Conservation (phyloP, 805 yeast species). For the Metschnikowia similis region DNA sequence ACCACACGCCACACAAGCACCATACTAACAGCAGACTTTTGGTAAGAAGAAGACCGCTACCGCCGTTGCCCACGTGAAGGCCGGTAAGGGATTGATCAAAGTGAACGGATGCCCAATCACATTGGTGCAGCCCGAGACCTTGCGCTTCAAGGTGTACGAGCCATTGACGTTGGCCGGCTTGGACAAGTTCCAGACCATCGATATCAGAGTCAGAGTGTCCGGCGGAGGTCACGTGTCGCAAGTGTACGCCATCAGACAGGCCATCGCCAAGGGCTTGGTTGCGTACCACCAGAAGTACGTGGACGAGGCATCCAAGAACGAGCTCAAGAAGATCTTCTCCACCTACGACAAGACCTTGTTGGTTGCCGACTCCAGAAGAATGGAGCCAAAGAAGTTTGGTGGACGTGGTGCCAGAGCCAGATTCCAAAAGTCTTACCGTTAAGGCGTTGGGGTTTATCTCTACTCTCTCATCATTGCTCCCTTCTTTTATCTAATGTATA, state of each 20-base stretch:
- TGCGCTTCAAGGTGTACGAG: slow-evolving; percentile 99
- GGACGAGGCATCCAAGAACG: slow-evolving; percentile 99
- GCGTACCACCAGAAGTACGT: slow-evolving; percentile 99
- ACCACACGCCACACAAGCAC: not conserved
- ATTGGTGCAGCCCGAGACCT: slow-evolving; percentile 97
- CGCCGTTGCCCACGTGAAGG: slow-evolving; percentile 99
- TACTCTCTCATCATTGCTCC: slow-evolving; percentile 12
- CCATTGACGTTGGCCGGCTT: slow-evolving; percentile 97
- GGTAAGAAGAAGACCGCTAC: slow-evolving; percentile 99
- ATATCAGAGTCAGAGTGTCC: slow-evolving; percentile 97
- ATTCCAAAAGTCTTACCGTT: slow-evolving; percentile 99
- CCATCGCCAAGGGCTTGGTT: slow-evolving; percentile 98
- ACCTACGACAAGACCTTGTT: slow-evolving; percentile 98
- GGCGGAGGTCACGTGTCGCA: slow-evolving; percentile 99
- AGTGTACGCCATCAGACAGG: slow-evolving; percentile 99
- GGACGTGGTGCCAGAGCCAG: slow-evolving; percentile 99
- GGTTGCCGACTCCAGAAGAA: slow-evolving; percentile 99
- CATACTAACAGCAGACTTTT: slow-evolving; percentile 65
- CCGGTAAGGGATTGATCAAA: slow-evolving; percentile 99
- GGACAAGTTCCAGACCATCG: slow-evolving; percentile 97
- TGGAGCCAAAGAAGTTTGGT: slow-evolving; percentile 99
- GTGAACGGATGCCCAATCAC: slow-evolving; percentile 99
- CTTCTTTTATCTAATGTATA: slow-evolving; percentile 19
- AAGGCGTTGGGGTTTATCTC: slow-evolving; percentile 29
- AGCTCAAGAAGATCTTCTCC: slow-evolving; percentile 95